Evolutionary conservation across 441 rosid genomes (phyloP).

Genomic region (Populus trichocarpa): DNA sequence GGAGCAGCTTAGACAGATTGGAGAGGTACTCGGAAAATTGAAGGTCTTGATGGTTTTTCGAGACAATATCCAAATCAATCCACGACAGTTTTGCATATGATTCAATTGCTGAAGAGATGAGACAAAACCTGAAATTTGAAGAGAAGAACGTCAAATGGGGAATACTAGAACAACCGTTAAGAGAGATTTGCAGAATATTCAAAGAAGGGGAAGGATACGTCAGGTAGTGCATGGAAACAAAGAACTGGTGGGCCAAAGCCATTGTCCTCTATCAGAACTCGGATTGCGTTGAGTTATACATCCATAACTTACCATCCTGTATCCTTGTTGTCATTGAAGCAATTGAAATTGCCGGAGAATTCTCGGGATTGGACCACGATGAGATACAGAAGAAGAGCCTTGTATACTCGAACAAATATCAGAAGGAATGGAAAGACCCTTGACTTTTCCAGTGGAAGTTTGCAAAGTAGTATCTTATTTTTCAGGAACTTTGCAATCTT

Average conservation of each 20-base stretch:
- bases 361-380: conserved; percentile 57
- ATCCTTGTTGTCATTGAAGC: conserved; percentile 71
- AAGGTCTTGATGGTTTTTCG: conserved; percentile 79
- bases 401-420: conserved; percentile 53
- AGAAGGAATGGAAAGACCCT: conserved; percentile 77
- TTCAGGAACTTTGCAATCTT: conserved; percentile 46
- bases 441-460: conserved; percentile 67
- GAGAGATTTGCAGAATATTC: conserved; percentile 65
- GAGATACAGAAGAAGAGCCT: conserved; percentile 73
- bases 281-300: conserved; percentile 71
- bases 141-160: conserved; percentile 80
- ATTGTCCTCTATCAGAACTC: conserved; percentile 65
- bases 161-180: conserved; percentile 70
- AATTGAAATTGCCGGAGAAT: conserved; percentile 73
- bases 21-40: conserved; percentile 83
- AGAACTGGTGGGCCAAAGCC: conserved; percentile 78
- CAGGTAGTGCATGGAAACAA: conserved; percentile 59
- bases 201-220: conserved; percentile 83
- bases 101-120: conserved; percentile 67
- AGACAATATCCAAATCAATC: conserved; percentile 62
- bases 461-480: conserved; percentile 63
- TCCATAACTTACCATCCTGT: conserved; percentile 67
- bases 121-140: conserved; percentile 61
- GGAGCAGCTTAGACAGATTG: conserved; percentile 90
- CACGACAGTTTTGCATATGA: conserved; percentile 54